Conservation (phyloP, 2,329 filamentous ascomycete species). For the Lecanicillium sp. region DNA sequence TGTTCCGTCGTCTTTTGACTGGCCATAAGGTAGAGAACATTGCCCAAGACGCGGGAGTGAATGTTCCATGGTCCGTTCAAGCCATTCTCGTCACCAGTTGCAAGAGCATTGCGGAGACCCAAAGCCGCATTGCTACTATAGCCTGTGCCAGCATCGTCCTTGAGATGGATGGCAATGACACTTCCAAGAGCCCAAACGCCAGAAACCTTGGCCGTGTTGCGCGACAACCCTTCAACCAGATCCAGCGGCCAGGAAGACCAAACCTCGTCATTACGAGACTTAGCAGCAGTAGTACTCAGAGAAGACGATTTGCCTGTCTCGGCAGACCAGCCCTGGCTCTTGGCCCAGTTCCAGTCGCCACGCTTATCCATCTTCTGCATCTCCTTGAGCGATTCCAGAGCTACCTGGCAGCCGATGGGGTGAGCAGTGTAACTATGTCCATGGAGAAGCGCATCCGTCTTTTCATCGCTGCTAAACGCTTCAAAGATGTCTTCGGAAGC, state of each 20-base stretch:
- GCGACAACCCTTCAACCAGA: slow-evolving; percentile 53
- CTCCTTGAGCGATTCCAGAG: slow-evolving; percentile 53
- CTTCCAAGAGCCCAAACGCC: slow-evolving; percentile 67
- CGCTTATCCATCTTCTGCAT: slow-evolving; percentile 50
- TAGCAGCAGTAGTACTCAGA: not conserved
- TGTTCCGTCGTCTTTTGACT: slow-evolving; percentile 33
- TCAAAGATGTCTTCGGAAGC: slow-evolving; percentile 67
- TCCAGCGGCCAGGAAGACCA: slow-evolving; percentile 67
- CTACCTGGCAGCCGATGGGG: slow-evolving; percentile 71
- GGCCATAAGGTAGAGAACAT: slow-evolving; percentile 51
- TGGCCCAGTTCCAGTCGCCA: slow-evolving; percentile 49
- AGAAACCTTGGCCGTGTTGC: slow-evolving; percentile 40
- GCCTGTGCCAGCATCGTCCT: slow-evolving; percentile 30
- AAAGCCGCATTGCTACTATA: slow-evolving; percentile 39
- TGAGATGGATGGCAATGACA: slow-evolving; percentile 58
- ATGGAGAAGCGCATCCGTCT: slow-evolving; percentile 71
- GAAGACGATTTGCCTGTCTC: not conserved
- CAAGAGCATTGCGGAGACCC: slow-evolving; percentile 30
- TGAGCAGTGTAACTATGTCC: slow-evolving; percentile 86
- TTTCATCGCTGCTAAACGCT: slow-evolving; percentile 62
- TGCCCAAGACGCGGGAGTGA: slow-evolving; percentile 46
- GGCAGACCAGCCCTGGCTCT: slow-evolving; percentile 32
- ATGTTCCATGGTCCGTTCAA: slow-evolving; percentile 35
- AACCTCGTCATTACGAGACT: slow-evolving; percentile 8
- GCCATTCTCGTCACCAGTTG: slow-evolving; percentile 16